These are phyloP conservation scores for Hypoxylon sp. DNA, from an alignment of 2,329 filamentous ascomycete species.

Conservation along the genomic window DNA sequence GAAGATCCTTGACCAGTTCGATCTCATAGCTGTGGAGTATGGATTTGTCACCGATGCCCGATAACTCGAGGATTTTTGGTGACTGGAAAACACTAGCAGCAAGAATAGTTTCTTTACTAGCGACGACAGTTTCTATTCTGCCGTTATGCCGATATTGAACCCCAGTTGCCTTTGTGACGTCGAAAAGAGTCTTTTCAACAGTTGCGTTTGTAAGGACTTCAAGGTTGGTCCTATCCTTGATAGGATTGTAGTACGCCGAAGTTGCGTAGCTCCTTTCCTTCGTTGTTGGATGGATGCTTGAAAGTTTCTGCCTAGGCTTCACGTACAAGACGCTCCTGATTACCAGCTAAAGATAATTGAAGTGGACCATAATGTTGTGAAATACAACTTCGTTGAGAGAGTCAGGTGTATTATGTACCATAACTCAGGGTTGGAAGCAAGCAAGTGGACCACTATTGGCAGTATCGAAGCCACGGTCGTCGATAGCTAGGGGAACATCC, in stretches of 20 bases:
- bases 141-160: conserved; percentile 18
- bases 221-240: conserved; percentile 24
- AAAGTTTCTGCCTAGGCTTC: conserved; percentile 30
- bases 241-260: conserved; percentile 27
- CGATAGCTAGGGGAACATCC: not conserved
- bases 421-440: not conserved
- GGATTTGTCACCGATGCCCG: conserved; percentile 35
- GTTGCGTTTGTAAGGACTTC: conserved; percentile 28
- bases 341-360: conserved; percentile 15
- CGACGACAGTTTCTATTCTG: conserved; percentile 34
- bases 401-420: too few species aligned
- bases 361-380: conserved; percentile 10
- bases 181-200: conserved; percentile 35
- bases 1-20: conserved; percentile 49
- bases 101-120: conserved; percentile 45
- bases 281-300: conserved; percentile 18
- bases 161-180: conserved; percentile 6
- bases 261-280: conserved; percentile 30
- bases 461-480: not conserved
- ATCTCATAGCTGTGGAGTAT: conserved; percentile 48
- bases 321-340: conserved; percentile 12
- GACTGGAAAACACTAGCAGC: conserved; percentile 45
- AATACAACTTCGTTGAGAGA: too few species aligned
- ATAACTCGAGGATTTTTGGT: conserved; percentile 43
- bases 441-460: not conserved